Conservation (phyloP, 1,284 basidiomycete species). For the Exsudoporus floridanus region DNA sequence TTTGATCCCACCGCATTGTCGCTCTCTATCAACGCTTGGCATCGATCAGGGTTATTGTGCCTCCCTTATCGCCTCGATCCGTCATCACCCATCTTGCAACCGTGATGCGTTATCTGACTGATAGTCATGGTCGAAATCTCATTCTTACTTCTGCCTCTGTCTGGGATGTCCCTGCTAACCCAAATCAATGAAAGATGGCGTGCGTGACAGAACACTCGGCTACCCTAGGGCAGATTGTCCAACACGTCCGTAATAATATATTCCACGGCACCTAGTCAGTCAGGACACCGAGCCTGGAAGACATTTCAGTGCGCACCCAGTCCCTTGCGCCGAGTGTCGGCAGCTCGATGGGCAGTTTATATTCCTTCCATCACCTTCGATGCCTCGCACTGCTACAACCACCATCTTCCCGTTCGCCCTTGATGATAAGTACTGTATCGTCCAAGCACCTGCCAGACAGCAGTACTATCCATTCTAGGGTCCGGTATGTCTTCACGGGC, state of each 20-base stretch:
- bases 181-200: slow-evolving; percentile 5
- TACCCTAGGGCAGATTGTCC: slow-evolving; percentile 27
- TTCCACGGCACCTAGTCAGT: slow-evolving; percentile 15
- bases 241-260: slow-evolving; percentile 19
- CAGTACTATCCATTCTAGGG: slow-evolving; percentile 16
- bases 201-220: no score
- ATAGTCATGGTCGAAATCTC: neutral
- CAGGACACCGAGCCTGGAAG: slow-evolving; percentile 15
- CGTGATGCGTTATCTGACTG: neutral
- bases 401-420: neutral
- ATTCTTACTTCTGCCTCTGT: neutral
- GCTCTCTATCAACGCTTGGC: neutral
- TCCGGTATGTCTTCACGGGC: slow-evolving; percentile 32
- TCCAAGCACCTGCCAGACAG: slow-evolving; percentile 27
- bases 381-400: slow-evolving; percentile 22
- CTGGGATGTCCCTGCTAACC: neutral
- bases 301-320: slow-evolving; percentile 10
- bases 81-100: neutral
- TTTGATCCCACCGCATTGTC: neutral
- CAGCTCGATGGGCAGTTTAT: slow-evolving; percentile 29
- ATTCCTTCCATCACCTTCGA: slow-evolving; percentile 19
- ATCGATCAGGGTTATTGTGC: slow-evolving; percentile 1
- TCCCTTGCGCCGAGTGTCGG: slow-evolving; percentile 4
- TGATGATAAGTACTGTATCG: slow-evolving; percentile 18
- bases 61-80: neutral